Percentiles rank a stretch among this genome's conserved stretches.
phyloP scores from a whole-genome alignment of 129 eudicot genomes.

The Chrysanthemum seticuspe region DNA sequence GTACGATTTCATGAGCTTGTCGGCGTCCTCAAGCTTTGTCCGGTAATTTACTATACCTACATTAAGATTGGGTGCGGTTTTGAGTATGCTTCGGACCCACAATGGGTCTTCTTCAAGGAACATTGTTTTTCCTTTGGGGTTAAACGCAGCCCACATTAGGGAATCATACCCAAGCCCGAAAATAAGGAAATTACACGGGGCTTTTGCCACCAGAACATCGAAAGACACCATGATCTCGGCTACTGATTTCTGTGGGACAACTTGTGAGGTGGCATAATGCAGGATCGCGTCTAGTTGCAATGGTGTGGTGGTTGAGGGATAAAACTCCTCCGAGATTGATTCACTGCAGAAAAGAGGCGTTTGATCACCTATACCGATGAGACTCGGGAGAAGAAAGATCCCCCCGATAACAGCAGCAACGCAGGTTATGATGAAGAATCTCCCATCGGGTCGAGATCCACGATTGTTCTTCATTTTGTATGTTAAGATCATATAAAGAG shows the following conservation, averaged over 20 bases:
- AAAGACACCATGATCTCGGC: conserved; percentile 48
- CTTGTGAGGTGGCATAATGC: conserved; percentile 63
- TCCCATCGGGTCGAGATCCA: not conserved
- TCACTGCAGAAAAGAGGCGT: conserved; percentile 33
- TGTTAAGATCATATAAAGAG: not conserved
- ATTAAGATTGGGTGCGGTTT: conserved; percentile 45
- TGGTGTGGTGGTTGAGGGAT: conserved; percentile 28
- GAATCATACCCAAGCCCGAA: conserved; percentile 86
- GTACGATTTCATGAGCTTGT: conserved; percentile 38
- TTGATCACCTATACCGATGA: conserved; percentile 16
- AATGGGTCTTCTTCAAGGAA: conserved; percentile 82
- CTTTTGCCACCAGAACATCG: conserved; percentile 40
- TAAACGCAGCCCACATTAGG: conserved; percentile 83
- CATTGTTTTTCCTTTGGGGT: conserved; percentile 65
- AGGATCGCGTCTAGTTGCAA: conserved; percentile 53
- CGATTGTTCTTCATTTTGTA: conserved; percentile 16
- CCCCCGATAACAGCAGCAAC: conserved; percentile 11
- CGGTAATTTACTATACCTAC: conserved; percentile 52
- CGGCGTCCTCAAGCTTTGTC: conserved; percentile 59
- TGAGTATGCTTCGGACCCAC: conserved; percentile 52
- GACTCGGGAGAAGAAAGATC: conserved; percentile 24
- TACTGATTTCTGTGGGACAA: conserved; percentile 56
- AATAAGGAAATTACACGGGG: conserved; percentile 67
- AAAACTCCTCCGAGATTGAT: conserved; percentile 10
- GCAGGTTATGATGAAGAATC: conserved; percentile 11